Conservation (phyloP, 257 asterid genomes). For the Eustoma russellianum region DNA sequence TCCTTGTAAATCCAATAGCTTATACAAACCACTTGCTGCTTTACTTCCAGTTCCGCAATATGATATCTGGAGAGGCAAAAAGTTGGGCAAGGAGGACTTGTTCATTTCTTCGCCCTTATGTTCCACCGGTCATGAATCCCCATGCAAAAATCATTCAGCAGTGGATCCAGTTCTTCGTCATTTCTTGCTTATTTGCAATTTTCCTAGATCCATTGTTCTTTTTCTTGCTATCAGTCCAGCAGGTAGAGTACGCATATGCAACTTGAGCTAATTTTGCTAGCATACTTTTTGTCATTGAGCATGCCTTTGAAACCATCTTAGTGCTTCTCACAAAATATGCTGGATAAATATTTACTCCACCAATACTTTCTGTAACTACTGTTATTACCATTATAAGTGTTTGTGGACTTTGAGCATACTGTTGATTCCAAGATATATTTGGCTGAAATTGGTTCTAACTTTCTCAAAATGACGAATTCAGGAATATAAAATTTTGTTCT, state of each 20-base stretch:
- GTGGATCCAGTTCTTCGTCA: constrained; percentile 73
- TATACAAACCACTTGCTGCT: too few relatives aligned
- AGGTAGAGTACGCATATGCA: constrained; percentile 26
- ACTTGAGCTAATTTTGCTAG: too few relatives aligned
- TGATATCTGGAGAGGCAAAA: constrained; percentile 58
- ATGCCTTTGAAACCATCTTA: background rate
- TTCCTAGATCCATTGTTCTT: constrained; percentile 80
- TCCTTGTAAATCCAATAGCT: too few relatives aligned
- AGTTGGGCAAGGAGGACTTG: constrained; percentile 54
- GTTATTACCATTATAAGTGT: too few relatives aligned
- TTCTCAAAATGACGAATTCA: too few relatives aligned
- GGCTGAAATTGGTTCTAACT: too few relatives aligned
- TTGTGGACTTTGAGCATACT: too few relatives aligned
- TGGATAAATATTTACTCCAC: too few relatives aligned
- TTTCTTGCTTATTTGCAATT: constrained; percentile 55
- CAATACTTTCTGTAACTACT: too few relatives aligned
- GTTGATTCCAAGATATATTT: too few relatives aligned
- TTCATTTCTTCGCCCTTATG: constrained; percentile 28
- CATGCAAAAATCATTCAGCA: constrained; percentile 55
- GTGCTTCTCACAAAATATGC: background rate
- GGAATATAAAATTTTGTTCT: too few relatives aligned
- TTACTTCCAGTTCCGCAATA: constrained; percentile 45
- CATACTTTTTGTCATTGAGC: too few relatives aligned
- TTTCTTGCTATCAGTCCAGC: constrained; percentile 45
- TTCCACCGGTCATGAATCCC: constrained; percentile 84